Evolutionary conservation across 768 basidiomycete genomes (phyloP), one percentile per base, ranked within the genome.

Genomic region (Multifurca ochricompacta): DNA sequence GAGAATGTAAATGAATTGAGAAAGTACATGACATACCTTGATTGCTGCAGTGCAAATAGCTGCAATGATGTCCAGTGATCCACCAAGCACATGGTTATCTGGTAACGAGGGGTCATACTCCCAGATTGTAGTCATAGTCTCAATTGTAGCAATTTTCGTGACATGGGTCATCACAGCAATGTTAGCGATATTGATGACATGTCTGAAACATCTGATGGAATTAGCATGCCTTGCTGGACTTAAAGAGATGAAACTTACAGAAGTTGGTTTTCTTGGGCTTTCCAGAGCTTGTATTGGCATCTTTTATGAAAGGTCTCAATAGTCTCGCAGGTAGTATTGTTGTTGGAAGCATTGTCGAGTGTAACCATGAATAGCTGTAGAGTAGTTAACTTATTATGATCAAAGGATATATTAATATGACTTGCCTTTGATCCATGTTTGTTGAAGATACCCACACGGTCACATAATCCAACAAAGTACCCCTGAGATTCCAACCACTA

Each of bases 91-190:
- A 9, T 53, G 49, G 43, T 71, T 70, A 31, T 56, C 54, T 3
- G 35, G 10, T 3, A 59, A 31, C 0, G 18, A 25, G 0, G 69
- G 70, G 28, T 73, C 64, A 50, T 66, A 71, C 16, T 69, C 66
- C 70, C 68, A 73, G 13, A 73, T 71, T 0, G 68, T 67, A 0
- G 52, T 62, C 11, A 61, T 47, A 1, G 58, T 69, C 37, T 69
- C 65, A 2, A 70, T 49, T 1, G 60, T 61, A 0, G 64, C 62
- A 18, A 66, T 64, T 48, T 65, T 62, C 1, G 66, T 71, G 30
- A 71, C 67, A 18, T 62, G 43, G 2, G 11, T n/a, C 69, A 71
- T 71, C n/a, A 69, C 51, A 30, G n/a, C 67, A 9, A 65, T 48
- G 18, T 56, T 62, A 0, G 40, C 61, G 1, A 71, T 61, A 28